phyloP scores from a whole-genome alignment of 176 grass and related monocot genomes.

The Cymbopogon citratus region DNA sequence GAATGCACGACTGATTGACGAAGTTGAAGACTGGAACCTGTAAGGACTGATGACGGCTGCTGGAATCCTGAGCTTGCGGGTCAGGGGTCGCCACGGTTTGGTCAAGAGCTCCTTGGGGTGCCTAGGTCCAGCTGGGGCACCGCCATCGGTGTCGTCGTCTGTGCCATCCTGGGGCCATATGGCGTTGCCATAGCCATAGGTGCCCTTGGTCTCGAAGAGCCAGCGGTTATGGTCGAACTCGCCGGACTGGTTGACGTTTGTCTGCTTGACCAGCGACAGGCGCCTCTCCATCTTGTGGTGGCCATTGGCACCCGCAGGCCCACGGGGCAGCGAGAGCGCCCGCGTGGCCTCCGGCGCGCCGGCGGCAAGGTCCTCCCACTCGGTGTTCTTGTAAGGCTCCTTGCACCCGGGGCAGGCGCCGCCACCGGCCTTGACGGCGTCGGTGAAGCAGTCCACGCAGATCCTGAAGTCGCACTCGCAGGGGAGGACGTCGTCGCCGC shows the following conservation, averaged over 20 bases:
- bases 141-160: conserved; percentile 35
- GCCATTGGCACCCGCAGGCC: neutral
- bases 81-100: conserved; percentile 94
- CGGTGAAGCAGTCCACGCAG: conserved; percentile 86
- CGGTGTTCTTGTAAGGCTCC: conserved; percentile 78
- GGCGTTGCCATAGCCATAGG: conserved; percentile 90
- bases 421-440: conserved; percentile 60
- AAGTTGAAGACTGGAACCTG: conserved; percentile 40
- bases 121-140: conserved; percentile 24
- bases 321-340: conserved; percentile 54
- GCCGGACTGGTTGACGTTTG: conserved; percentile 30
- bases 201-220: conserved; percentile 99
- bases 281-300: conserved; percentile 51
- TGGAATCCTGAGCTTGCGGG: conserved; percentile 82
- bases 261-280: conserved; percentile 59
- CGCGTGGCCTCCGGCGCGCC: conserved; percentile 18
- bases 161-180: conserved; percentile 79
- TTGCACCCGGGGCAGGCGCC: conserved; percentile 80
- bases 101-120: conserved; percentile 76
- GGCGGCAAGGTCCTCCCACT: conserved; percentile 50
- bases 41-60: conserved; percentile 91
- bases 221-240: conserved; percentile 95
- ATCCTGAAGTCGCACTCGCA: conserved; percentile 98
- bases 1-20: neutral
- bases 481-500: conserved; percentile 53